Conservation (phyloP, 2,329 filamentous ascomycete species). For the Scedosporium apiospermum region DNA sequence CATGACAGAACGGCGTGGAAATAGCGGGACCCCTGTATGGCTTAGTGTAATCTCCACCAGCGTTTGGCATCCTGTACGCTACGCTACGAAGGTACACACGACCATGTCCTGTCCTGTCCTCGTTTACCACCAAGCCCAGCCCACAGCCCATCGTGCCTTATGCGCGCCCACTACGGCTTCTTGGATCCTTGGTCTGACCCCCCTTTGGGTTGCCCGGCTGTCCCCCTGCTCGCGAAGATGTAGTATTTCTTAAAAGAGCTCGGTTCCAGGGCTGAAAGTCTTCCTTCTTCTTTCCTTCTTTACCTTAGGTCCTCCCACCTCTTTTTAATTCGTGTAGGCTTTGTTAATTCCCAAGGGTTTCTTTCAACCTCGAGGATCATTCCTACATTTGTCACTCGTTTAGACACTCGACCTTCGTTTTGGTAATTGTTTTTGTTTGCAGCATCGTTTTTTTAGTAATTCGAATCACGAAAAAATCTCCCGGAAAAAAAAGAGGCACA, state of each 20-base stretch:
- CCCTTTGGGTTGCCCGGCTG: too few species aligned
- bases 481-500: background rate
- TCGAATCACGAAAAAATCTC: background rate
- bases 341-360: background rate
- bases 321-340: background rate
- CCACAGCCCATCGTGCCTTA: too few species aligned
- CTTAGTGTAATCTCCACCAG: background rate
- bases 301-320: too few species aligned
- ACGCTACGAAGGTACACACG: too few species aligned
- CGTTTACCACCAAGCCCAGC: too few species aligned
- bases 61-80: background rate
- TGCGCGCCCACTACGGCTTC: too few species aligned
- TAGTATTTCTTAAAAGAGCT: too few species aligned
- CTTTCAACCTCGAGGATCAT: background rate
- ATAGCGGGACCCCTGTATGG: background rate
- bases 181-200: too few species aligned
- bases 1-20: background rate
- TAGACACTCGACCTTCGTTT: background rate
- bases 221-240: too few species aligned
- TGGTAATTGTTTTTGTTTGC: background rate
- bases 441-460: background rate
- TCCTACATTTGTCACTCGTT: slow-evolving; percentile 2
- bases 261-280: too few species aligned
- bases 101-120: too few species aligned
- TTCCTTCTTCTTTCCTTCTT: too few species aligned